Evolutionary conservation across 2,329 filamentous ascomycete genomes (phyloP).

Genomic region (Fusarium penzigii): DNA sequence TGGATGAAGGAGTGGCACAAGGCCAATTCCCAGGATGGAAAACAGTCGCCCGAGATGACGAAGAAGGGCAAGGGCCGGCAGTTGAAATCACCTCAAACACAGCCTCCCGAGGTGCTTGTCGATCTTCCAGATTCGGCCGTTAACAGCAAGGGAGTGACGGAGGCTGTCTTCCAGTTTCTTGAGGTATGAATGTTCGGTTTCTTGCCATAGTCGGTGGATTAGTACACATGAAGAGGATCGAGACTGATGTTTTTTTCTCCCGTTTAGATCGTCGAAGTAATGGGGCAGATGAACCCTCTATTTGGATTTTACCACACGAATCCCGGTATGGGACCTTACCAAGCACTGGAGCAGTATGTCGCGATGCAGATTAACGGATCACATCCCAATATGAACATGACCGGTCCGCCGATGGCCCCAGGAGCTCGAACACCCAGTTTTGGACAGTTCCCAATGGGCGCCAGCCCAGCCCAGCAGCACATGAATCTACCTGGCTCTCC

Average conservation of each 20-base stretch:
- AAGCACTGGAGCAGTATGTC: conserved; percentile 63
- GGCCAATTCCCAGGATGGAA: conserved; percentile 57
- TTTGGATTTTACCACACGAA: conserved; percentile 60
- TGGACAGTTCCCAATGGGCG: conserved; percentile 58
- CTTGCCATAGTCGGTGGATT: too few species aligned
- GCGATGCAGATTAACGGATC: conserved; percentile 44
- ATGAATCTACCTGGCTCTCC: conserved; percentile 64
- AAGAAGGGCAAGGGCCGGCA: conserved; percentile 63
- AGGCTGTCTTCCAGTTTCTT: conserved; percentile 63
- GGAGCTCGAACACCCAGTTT: conserved; percentile 57
- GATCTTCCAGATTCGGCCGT: conserved; percentile 61
- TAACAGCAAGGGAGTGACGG: conserved; percentile 61
- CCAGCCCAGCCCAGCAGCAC: conserved; percentile 61
- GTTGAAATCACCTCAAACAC: conserved; percentile 59
- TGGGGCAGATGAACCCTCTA: conserved; percentile 66
- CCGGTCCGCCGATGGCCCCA: conserved; percentile 48
- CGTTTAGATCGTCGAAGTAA: conserved; percentile 61
- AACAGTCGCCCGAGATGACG: conserved; percentile 64
- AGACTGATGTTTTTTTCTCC: not conserved
- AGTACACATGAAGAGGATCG: conserved; percentile 6
- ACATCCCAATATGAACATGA: conserved; percentile 41
- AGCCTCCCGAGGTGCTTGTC: conserved; percentile 58
- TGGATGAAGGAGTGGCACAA: conserved; percentile 68
- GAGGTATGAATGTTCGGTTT: conserved; percentile 48
- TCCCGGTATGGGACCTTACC: conserved; percentile 55